These are phyloP conservation scores for Cladosporium austrohemisphaericum DNA, from an alignment of 2,329 filamentous ascomycete genomes.

Conservation along the genomic window DNA sequence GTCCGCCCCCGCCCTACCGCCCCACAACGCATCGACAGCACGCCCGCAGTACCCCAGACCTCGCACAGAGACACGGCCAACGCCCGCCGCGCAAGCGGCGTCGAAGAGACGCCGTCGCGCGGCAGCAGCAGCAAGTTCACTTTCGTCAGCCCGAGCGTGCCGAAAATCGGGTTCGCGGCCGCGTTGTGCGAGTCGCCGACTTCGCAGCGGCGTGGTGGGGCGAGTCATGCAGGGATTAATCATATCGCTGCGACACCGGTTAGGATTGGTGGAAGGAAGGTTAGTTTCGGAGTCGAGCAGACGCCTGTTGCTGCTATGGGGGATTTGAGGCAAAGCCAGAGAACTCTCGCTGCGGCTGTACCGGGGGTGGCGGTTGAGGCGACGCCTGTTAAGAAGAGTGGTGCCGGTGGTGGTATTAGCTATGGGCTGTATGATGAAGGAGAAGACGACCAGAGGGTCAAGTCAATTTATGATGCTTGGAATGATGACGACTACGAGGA, in stretches of 20 bases:
- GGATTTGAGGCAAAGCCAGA: no score
- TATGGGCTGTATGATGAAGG: slow-evolving; percentile 5
- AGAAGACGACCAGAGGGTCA: slow-evolving; percentile 2
- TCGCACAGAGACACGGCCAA: slow-evolving; percentile 18
- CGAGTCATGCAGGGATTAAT: no score
- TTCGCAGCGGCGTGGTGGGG: slow-evolving; percentile 12
- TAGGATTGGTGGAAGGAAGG: neutral
- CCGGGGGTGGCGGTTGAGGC: slow-evolving; percentile 10
- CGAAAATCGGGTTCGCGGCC: neutral
- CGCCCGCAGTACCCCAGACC: neutral
- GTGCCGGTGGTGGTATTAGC: slow-evolving; percentile 14
- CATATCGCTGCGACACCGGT: slow-evolving; percentile 19
- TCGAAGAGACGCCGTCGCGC: slow-evolving; percentile 44
- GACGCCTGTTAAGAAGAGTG: slow-evolving; percentile 14
- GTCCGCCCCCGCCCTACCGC: neutral
- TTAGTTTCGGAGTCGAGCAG: neutral
- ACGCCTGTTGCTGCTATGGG: neutral
- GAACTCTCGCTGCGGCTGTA: no score
- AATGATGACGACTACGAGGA: slow-evolving; percentile 43
- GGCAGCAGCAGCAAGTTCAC: slow-evolving; percentile 18
- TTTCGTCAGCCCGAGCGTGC: slow-evolving; percentile 3
- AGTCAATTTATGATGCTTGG: slow-evolving; percentile 31
- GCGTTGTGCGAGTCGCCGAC: slow-evolving; percentile 21
- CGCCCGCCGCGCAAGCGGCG: slow-evolving; percentile 11
- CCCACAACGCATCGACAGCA: neutral